phyloP scores from a whole-genome alignment of 2,329 filamentous ascomycete species.

The Albifimbria verrucaria region DNA sequence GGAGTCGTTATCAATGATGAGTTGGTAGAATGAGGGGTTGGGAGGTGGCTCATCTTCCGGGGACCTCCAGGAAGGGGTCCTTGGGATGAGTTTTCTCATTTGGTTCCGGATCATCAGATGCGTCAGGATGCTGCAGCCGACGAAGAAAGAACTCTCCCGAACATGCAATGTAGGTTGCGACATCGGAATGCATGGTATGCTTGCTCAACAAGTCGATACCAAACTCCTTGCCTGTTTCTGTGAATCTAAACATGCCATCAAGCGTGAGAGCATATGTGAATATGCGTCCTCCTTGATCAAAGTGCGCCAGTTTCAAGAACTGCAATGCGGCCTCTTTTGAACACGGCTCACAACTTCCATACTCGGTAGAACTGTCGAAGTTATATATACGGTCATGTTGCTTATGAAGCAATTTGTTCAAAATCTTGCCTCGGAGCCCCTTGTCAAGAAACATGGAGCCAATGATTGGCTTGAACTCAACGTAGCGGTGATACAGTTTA shows the following conservation, averaged over 20 bases:
- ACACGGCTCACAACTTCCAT: conserved; percentile 64
- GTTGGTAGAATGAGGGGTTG: conserved; percentile 65
- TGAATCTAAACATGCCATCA: conserved; percentile 84
- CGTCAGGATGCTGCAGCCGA: conserved; percentile 52
- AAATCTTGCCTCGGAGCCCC: conserved; percentile 72
- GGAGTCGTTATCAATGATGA: conserved; percentile 92
- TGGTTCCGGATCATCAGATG: conserved; percentile 39
- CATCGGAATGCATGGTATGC: conserved; percentile 95
- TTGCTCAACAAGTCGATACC: conserved; percentile 91
- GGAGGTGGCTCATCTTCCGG: conserved; percentile 39
- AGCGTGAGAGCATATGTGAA: conserved; percentile 92
- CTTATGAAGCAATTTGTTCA: conserved; percentile 84
- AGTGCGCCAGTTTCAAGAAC: conserved; percentile 83
- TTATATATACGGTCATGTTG: conserved; percentile 90
- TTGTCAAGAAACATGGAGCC: conserved; percentile 80
- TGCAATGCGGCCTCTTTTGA: conserved; percentile 69
- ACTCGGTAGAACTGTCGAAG: conserved; percentile 72
- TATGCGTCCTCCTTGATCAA: conserved; percentile 78
- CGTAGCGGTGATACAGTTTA: conserved; percentile 83
- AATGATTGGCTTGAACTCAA: conserved; percentile 89
- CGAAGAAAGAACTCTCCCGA: conserved; percentile 92
- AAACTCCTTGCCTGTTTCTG: conserved; percentile 93
- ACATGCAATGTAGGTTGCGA: conserved; percentile 85
- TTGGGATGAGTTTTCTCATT: conserved; percentile 49
- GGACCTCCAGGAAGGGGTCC: conserved; percentile 41